phyloP scores from a whole-genome alignment of 2,329 filamentous ascomycete species.

The Anisogramma anomala region DNA sequence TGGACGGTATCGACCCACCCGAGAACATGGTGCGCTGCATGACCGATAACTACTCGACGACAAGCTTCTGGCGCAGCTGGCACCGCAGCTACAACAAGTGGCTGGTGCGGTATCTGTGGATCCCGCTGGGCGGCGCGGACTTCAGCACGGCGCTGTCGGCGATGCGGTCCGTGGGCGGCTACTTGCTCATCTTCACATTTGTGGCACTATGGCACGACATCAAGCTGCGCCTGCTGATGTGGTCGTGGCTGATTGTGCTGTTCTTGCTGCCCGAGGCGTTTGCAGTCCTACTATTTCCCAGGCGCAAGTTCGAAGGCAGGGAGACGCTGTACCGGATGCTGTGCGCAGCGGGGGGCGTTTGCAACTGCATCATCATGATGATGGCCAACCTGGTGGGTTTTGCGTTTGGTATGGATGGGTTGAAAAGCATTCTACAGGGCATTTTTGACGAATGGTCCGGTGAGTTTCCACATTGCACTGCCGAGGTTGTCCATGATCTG shows the following conservation, averaged over 20 bases:
- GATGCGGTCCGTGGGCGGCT: slow-evolving; percentile 58
- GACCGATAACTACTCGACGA: slow-evolving; percentile 82
- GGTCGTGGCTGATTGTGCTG: slow-evolving; percentile 92
- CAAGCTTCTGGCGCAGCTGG: slow-evolving; percentile 93
- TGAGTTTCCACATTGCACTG: slow-evolving; percentile 24
- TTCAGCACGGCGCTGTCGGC: slow-evolving; percentile 34
- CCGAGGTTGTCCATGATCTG: not conserved
- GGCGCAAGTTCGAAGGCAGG: slow-evolving; percentile 53
- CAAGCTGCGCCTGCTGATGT: slow-evolving; percentile 76
- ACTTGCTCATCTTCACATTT: slow-evolving; percentile 83
- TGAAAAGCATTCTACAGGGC: slow-evolving; percentile 62
- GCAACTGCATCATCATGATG: slow-evolving; percentile 91
- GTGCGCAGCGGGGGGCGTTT: slow-evolving; percentile 68
- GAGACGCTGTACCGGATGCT: slow-evolving; percentile 69
- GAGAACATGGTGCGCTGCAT: slow-evolving; percentile 99
- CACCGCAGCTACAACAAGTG: slow-evolving; percentile 92
- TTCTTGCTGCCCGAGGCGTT: slow-evolving; percentile 87
- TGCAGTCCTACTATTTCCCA: slow-evolving; percentile 60
- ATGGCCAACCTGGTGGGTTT: slow-evolving; percentile 89
- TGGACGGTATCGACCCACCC: slow-evolving; percentile 86
- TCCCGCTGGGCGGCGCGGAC: slow-evolving; percentile 69
- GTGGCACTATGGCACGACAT: slow-evolving; percentile 98
- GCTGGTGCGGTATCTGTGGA: slow-evolving; percentile 86
- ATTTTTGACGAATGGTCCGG: slow-evolving; percentile 66
- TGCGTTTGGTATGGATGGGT: slow-evolving; percentile 78